Percentiles rank a stretch among this genome's conserved stretches.
Evolutionary conservation across 2,329 filamentous ascomycete species (phyloP).

Genomic region (Paraconiothyrium brasiliense): DNA sequence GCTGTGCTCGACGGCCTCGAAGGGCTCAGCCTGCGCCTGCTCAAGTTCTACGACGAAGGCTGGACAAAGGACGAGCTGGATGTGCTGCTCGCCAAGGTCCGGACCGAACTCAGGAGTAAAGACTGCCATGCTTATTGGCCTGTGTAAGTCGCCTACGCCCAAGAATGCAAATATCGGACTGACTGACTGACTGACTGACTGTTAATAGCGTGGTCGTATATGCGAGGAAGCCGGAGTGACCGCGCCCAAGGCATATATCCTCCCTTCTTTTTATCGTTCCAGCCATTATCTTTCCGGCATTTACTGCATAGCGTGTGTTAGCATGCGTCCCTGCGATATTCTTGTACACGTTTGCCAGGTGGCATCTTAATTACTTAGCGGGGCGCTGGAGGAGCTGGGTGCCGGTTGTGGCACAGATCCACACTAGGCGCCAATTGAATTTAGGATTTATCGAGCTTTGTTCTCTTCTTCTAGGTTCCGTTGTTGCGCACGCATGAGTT

Average conservation of each 20-base stretch:
- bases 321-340: neutral
- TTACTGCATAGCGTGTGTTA: neutral
- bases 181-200: constrained; percentile 3
- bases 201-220: constrained; percentile 16
- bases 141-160: constrained; percentile 30
- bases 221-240: constrained; percentile 16
- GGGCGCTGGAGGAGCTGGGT: neutral
- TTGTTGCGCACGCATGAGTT: no score
- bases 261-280: neutral
- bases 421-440: no score
- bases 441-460: no score
- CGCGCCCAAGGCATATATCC: neutral
- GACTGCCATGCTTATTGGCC: constrained; percentile 43
- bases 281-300: neutral
- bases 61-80: constrained; percentile 40
- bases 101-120: constrained; percentile 28
- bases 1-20: constrained; percentile 42
- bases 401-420: no score
- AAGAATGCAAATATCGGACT: neutral
- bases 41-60: constrained; percentile 35
- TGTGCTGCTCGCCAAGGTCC: constrained; percentile 30
- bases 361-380: neutral
- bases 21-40: constrained; percentile 33
- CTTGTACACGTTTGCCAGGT: neutral
- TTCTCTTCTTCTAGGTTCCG: no score